phyloP scores from a whole-genome alignment of 306 rosid species.

The Medicago ruthenica region DNA sequence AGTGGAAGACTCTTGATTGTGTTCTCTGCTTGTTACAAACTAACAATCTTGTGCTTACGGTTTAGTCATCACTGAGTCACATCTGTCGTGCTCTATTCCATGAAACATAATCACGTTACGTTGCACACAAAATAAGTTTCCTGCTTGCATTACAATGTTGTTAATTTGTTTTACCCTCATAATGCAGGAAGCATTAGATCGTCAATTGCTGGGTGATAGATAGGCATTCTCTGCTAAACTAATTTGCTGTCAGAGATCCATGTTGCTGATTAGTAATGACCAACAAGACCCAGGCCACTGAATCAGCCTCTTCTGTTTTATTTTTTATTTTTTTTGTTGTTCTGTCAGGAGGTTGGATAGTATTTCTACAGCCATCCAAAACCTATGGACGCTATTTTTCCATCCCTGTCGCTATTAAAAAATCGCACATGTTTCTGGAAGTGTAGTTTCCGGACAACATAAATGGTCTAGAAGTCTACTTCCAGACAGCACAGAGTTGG shows the following conservation, averaged over 20 bases:
- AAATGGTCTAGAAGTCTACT: neutral
- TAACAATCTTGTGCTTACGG: neutral
- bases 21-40: neutral
- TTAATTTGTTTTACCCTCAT: conserved; percentile 27
- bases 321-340: neutral
- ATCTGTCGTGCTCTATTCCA: conserved; percentile 3
- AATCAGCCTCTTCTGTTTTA: neutral
- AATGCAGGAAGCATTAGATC: conserved; percentile 51
- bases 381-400: neutral
- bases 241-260: conserved; percentile 21
- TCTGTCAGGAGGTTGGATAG: conserved; percentile 4
- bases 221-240: conserved; percentile 11
- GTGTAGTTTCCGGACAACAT: neutral
- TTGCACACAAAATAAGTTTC: neutral
- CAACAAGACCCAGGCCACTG: conserved; percentile 11
- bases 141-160: neutral
- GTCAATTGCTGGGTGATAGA: conserved; percentile 21
- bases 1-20: neutral
- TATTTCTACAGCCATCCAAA: neutral
- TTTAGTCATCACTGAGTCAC: conserved; percentile 1
- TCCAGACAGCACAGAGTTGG: neutral
- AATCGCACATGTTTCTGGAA: neutral
- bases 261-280: conserved; percentile 13
- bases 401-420: neutral
- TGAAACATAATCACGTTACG: neutral